A percentile compares a stretch with the other conserved stretches of the same genome.
These are phyloP conservation scores for Apiotrichum gamsii DNA, from an alignment of 1,284 basidiomycete species.

Conservation along the genomic window DNA sequence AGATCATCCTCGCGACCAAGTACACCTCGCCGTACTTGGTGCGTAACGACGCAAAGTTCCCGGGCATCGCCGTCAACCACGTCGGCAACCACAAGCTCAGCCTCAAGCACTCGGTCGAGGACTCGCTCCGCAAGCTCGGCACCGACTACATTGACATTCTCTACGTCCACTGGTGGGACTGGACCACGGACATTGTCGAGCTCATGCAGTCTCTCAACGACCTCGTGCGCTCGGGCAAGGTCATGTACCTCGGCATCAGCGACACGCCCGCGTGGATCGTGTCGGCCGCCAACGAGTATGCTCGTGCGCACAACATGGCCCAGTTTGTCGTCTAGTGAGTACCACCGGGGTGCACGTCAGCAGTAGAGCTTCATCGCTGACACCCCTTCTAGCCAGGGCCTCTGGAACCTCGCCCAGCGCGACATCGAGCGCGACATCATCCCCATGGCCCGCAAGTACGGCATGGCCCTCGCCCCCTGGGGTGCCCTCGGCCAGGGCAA, in stretches of 20 bases:
- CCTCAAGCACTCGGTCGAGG: constrained; percentile 20
- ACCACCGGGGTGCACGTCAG: too few species aligned
- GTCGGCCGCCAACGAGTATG: constrained; percentile 54
- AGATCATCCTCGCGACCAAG: constrained; percentile 32
- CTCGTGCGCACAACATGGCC: constrained; percentile 50
- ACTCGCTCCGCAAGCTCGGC: constrained; percentile 46
- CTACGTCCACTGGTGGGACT: constrained; percentile 50
- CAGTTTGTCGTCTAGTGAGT: constrained; percentile 54
- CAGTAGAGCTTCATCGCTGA: too few species aligned
- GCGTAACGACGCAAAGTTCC: constrained; percentile 25
- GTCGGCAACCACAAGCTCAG: constrained; percentile 40
- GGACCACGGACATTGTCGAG: constrained; percentile 46
- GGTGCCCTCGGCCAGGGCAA: constrained; percentile 47
- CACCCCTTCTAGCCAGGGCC: constrained; percentile 47
- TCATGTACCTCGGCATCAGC: constrained; percentile 48
- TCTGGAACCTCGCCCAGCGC: constrained; percentile 50
- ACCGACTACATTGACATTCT: constrained; percentile 50
- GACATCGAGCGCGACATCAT: constrained; percentile 60
- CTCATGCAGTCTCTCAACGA: constrained; percentile 48
- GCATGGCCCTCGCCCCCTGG: constrained; percentile 49
- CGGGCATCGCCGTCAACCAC: constrained; percentile 36
- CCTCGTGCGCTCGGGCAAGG: constrained; percentile 45
- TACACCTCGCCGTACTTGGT: constrained; percentile 30
- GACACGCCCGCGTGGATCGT: constrained; percentile 58
- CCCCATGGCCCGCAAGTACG: constrained; percentile 53